Evolutionary conservation across 202 grass and related monocot species (phyloP).

Genomic region (Carex arenaria): DNA sequence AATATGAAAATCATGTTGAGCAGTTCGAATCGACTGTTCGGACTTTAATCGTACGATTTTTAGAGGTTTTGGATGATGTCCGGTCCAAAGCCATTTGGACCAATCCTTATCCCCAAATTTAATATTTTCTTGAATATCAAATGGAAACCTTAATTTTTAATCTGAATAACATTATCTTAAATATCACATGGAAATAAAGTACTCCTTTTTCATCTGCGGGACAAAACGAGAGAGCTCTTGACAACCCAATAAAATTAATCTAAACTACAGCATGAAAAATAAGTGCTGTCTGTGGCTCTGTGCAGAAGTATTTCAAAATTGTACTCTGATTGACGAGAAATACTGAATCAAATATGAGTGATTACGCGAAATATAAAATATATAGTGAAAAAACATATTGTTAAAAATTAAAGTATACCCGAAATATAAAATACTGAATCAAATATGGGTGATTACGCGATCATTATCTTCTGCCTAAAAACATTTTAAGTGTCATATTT

Average conservation of each 20-base stretch:
- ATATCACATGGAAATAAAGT: too few relatives aligned
- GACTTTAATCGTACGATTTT: too few relatives aligned
- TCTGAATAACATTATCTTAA: too few relatives aligned
- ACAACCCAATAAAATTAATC: neutral
- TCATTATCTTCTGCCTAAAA: neutral
- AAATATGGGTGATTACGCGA: neutral
- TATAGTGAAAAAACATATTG: too few relatives aligned
- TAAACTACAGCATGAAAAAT: neutral
- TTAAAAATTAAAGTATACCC: neutral
- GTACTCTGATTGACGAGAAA: neutral
- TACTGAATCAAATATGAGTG: neutral
- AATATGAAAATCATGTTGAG: too few relatives aligned
- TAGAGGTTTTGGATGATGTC: too few relatives aligned
- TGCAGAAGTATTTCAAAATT: neutral
- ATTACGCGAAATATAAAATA: too few relatives aligned
- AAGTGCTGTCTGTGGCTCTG: neutral
- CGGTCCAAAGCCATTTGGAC: too few relatives aligned
- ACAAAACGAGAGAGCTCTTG: neutral
- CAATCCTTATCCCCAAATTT: neutral
- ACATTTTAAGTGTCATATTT: neutral
- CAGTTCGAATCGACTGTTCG: too few relatives aligned
- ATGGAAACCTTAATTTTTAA: too few relatives aligned
- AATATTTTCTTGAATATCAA: neutral
- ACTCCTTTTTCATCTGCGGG: neutral
- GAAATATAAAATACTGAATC: neutral